Evolutionary conservation across 805 yeast genomes (phyloP), one percentile per base, ranked within the genome.

Genomic region (Pichia cephalocereana): DNA sequence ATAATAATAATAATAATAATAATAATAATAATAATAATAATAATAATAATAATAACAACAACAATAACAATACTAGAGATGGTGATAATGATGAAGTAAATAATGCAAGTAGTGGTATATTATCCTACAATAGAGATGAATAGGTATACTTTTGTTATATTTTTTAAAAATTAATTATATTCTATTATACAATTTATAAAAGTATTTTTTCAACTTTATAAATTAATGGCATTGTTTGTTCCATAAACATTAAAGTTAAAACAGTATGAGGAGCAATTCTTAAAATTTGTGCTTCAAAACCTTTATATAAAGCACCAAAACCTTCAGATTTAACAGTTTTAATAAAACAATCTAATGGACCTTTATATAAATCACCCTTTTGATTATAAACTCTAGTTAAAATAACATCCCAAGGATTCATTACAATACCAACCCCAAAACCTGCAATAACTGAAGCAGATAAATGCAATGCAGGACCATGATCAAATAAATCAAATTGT

Each of bases 331-430:
- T 74, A 30, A 90, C 76, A 0, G 97, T 90, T 67, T 93, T 91
- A 47, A 79, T 59, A 47, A 90, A 71, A 71, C 99, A 93, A 67
- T 93, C 99, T 26, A 89, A 55, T 2, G 96, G 95, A 10, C 95
- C 96, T 45, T 70, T 74, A 68, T 93, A 93, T 46, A 85, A 75
- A 59, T 86, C 76, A 44, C 96, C 96, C 66, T 83, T 86, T 65
- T 93, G 98, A 67, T 93, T 93, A 69, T 91, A 93, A 64, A 93
- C 83, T 70, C 99, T 79, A 1, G 99, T 93, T 68, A 93, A 72
- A 46, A 93, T 76, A 41, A 93, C 98, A 66, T 93, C 99, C 79
- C 96, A 89, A 15, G 99, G 98, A 64, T 90, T 93, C 97, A 93
- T 91, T 32, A 87, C 96, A 19, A 90, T 72, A 45, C 95, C 90